Conservation (phyloP, 345 rosid genomes). For the Boechera divaricarpa region DNA sequence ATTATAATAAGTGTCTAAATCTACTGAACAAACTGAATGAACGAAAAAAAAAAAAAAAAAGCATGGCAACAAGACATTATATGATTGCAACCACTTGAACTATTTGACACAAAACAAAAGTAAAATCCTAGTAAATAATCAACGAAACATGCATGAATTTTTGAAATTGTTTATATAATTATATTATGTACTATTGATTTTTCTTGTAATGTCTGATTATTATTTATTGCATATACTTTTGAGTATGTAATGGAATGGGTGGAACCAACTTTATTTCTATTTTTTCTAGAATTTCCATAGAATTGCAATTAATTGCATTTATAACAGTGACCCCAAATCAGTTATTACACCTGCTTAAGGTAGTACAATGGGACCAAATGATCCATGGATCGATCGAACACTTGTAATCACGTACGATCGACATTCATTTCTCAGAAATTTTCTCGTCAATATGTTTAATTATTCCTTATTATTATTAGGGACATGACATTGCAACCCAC, state of each 20-base stretch:
- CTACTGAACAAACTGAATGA: slow-evolving; percentile 17
- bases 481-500: slow-evolving; percentile 43
- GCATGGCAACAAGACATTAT: neutral
- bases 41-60: neutral
- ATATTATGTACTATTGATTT: neutral
- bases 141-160: slow-evolving; percentile 25
- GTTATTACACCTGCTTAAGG: slow-evolving; percentile 25
- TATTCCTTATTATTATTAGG: slow-evolving; percentile 4
- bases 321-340: slow-evolving; percentile 18
- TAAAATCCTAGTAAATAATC: slow-evolving; percentile 5
- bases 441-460: neutral
- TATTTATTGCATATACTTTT: neutral
- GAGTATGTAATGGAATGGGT: slow-evolving; percentile 11
- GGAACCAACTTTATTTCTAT: slow-evolving; percentile 10
- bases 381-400: slow-evolving; percentile 19
- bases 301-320: slow-evolving; percentile 20
- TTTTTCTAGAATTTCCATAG: neutral
- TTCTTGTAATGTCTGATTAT: neutral
- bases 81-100: slow-evolving; percentile 3
- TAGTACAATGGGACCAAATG: slow-evolving; percentile 32
- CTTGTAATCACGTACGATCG: slow-evolving; percentile 20
- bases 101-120: slow-evolving; percentile 22
- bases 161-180: neutral
- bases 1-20: neutral
- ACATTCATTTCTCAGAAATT: neutral